These are phyloP conservation scores for Penicillium sp. DNA, from an alignment of 2,329 filamentous ascomycete genomes.

Conservation along the genomic window DNA sequence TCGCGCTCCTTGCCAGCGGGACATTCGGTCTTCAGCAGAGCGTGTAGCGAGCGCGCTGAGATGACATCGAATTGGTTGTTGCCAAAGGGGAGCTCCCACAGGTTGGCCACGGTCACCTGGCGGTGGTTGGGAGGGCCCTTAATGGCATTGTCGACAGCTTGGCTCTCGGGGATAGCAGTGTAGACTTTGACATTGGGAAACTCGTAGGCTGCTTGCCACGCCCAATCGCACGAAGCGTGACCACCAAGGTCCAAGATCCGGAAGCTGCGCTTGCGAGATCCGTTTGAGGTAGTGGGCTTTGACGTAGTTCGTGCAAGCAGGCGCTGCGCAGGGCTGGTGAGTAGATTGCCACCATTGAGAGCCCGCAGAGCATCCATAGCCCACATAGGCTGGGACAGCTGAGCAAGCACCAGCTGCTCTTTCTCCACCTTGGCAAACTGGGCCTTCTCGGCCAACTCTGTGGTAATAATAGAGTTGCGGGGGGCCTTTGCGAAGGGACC, in stretches of 20 bases:
- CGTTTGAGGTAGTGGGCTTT: conserved; percentile 24
- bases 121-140: conserved; percentile 85
- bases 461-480: conserved; percentile 63
- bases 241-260: conserved; percentile 85
- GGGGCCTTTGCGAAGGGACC: conserved; percentile 69
- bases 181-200: conserved; percentile 84
- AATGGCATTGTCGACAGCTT: conserved; percentile 70
- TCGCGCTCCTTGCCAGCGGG: conserved; percentile 68
- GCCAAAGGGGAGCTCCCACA: conserved; percentile 81
- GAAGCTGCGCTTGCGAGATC: conserved; percentile 45
- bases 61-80: conserved; percentile 87
- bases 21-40: conserved; percentile 68
- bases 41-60: conserved; percentile 82
- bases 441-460: conserved; percentile 55
- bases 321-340: conserved; percentile 54
- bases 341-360: conserved; percentile 60
- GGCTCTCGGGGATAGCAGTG: conserved; percentile 77
- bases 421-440: conserved; percentile 58
- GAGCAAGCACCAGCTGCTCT: conserved; percentile 74
- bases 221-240: conserved; percentile 85
- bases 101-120: conserved; percentile 71
- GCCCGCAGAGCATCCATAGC: conserved; percentile 61
- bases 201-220: conserved; percentile 85
- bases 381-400: conserved; percentile 63
- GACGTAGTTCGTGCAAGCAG: conserved; percentile 25